phyloP scores from a whole-genome alignment of 805 yeast species.

The Myxozyma mucilagina region DNA sequence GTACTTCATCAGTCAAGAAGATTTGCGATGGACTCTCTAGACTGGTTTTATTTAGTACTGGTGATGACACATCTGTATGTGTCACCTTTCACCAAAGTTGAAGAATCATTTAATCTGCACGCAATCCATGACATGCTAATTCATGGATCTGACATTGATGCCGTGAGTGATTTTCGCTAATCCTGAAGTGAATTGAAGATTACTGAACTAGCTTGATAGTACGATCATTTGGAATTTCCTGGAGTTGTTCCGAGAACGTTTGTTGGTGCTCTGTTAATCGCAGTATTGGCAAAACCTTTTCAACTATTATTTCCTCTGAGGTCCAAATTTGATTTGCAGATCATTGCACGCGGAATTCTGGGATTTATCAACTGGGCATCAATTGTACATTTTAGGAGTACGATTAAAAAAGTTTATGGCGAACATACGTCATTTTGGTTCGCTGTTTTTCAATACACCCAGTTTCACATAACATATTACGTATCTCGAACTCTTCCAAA shows the following conservation, averaged over 20 bases:
- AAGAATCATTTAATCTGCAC: slow-evolving; percentile 88
- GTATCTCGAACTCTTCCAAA: slow-evolving; percentile 88
- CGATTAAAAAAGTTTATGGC: slow-evolving; percentile 38
- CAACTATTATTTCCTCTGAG: slow-evolving; percentile 29
- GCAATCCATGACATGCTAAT: slow-evolving; percentile 80
- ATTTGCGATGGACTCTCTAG: slow-evolving; percentile 35
- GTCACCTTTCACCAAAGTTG: slow-evolving; percentile 88
- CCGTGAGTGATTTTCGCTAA: not conserved
- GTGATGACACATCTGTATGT: slow-evolving; percentile 52
- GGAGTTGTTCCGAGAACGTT: slow-evolving; percentile 90
- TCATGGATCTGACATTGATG: slow-evolving; percentile 52
- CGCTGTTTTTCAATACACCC: slow-evolving; percentile 57
- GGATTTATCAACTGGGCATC: slow-evolving; percentile 62
- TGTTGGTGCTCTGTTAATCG: slow-evolving; percentile 62
- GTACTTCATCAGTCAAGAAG: not conserved
- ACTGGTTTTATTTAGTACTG: slow-evolving; percentile 47
- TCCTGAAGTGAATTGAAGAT: not conserved
- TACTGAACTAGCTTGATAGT: slow-evolving; percentile 40
- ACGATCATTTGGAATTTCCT: slow-evolving; percentile 78
- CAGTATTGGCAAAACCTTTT: slow-evolving; percentile 49
- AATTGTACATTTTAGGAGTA: slow-evolving; percentile 53
- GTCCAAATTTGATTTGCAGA: slow-evolving; percentile 46
- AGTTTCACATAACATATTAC: slow-evolving; percentile 80
- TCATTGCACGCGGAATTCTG: slow-evolving; percentile 53
- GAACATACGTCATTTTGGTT: slow-evolving; percentile 50